Evolutionary conservation across 495 filamentous ascomycete genomes (phyloP).

Genomic region (Penicillium pulvis): DNA sequence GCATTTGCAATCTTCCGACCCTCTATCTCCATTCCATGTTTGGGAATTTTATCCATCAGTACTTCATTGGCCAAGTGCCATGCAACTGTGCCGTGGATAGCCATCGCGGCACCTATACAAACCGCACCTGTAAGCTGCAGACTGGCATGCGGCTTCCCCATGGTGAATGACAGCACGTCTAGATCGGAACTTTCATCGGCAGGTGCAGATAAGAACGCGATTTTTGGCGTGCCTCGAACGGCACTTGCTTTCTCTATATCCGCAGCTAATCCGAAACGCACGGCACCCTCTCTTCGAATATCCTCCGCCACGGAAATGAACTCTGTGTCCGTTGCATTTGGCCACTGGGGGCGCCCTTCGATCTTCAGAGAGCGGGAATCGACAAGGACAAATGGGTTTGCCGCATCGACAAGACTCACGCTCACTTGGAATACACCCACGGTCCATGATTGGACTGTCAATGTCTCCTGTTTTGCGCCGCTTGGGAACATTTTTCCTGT

Average conservation of each 20-base stretch:
- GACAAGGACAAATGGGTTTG: constrained; percentile 40
- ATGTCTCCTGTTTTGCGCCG: constrained; percentile 19
- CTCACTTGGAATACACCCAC: constrained; percentile 15
- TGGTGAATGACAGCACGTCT: constrained; percentile 27
- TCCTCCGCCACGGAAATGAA: constrained; percentile 24
- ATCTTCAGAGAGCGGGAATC: constrained; percentile 25
- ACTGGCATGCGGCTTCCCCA: constrained; percentile 35
- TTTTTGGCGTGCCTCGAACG: constrained; percentile 33
- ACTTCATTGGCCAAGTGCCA: constrained; percentile 19
- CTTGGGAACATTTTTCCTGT: constrained; percentile 36
- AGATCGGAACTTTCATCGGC: constrained; percentile 9
- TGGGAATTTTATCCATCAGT: constrained; percentile 7
- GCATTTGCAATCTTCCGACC: constrained; percentile 13
- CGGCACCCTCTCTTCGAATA: constrained; percentile 30
- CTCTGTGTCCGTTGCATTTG: not conserved
- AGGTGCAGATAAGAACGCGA: constrained; percentile 27
- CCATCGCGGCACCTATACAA: constrained; percentile 28
- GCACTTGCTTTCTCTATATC: constrained; percentile 18
- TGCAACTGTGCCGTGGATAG: constrained; percentile 31
- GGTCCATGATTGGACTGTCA: constrained; percentile 15
- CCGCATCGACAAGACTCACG: constrained; percentile 34
- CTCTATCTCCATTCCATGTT: constrained; percentile 20
- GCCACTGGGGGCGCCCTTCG: constrained; percentile 1
- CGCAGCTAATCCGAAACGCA: constrained; percentile 27
- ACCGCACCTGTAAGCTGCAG: constrained; percentile 40